Evolutionary conservation across 2,329 filamentous ascomycete species (phyloP).

Genomic region (Phoma herbarum): DNA sequence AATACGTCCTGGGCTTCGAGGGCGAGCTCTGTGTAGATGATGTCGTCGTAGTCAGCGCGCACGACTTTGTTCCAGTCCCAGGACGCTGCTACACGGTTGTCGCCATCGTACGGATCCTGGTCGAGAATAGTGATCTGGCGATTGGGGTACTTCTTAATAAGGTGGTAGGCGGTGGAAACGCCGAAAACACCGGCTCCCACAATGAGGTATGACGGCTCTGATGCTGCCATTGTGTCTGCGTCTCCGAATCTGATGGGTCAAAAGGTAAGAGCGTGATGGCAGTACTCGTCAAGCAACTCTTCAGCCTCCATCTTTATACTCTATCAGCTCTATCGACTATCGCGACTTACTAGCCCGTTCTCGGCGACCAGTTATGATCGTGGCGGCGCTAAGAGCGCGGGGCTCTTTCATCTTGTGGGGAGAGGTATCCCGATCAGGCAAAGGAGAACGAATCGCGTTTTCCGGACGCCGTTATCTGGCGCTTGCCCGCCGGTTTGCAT

Average conservation of each 20-base stretch:
- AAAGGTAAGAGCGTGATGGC: conserved; percentile 23
- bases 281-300: conserved; percentile 9
- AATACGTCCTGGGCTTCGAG: conserved; percentile 72
- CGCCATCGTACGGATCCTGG: conserved; percentile 43
- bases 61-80: conserved; percentile 79
- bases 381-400: conserved; percentile 30
- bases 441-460: conserved; percentile 39
- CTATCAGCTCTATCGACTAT: conserved; percentile 18
- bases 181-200: conserved; percentile 51
- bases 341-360: conserved; percentile 31
- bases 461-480: conserved; percentile 29
- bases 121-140: conserved; percentile 54
- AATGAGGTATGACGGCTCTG: conserved; percentile 45
- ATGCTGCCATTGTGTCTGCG: conserved; percentile 38
- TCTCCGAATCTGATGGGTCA: conserved; percentile 26
- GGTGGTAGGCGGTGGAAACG: conserved; percentile 51
- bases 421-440: conserved; percentile 41
- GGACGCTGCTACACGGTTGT: conserved; percentile 64
- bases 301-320: conserved; percentile 31
- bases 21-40: conserved; percentile 70
- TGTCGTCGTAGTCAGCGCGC: conserved; percentile 72
- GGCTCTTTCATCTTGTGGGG: conserved; percentile 32
- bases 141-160: conserved; percentile 53
- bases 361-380: conserved; percentile 32
- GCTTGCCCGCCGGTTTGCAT: conserved; percentile 34